These are phyloP conservation scores for Xylona heveae DNA, from an alignment of 495 filamentous ascomycete genomes.

Conservation along the genomic window DNA sequence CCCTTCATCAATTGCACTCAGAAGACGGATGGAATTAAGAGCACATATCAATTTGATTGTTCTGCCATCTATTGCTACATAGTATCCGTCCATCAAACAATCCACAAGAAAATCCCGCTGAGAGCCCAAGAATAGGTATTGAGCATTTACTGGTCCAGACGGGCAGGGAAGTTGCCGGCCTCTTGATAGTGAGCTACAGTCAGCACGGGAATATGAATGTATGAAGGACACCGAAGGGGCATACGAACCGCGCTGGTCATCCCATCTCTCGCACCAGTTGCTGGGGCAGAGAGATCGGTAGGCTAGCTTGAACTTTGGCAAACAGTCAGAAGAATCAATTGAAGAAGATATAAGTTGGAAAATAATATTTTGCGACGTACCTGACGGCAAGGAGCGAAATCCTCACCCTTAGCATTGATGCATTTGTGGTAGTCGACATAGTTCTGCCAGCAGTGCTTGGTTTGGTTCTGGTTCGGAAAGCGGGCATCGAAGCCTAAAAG, in stretches of 20 bases:
- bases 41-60: too few relatives aligned
- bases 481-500: conserved; percentile 95
- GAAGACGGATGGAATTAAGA: too few relatives aligned
- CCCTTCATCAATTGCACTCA: too few relatives aligned
- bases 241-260: conserved; percentile 79
- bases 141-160: conserved; percentile 38
- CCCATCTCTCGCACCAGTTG: conserved; percentile 88
- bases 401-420: conserved; percentile 93
- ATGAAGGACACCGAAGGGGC: conserved; percentile 5
- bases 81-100: too few relatives aligned
- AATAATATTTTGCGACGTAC: too few relatives aligned
- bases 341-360: too few relatives aligned
- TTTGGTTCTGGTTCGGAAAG: conserved; percentile 97
- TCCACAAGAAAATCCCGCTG: too few relatives aligned
- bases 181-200: conserved; percentile 25
- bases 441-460: conserved; percentile 93
- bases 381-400: conserved; percentile 94
- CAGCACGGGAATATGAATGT: conserved; percentile 6
- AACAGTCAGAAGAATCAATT: conserved; percentile 1
- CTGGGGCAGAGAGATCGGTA: conserved; percentile 95
- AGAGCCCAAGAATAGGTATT: too few relatives aligned
- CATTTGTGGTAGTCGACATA: conserved; percentile 99
- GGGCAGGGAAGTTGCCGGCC: conserved; percentile 74
- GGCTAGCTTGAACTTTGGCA: conserved; percentile 66
- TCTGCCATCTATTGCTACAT: too few relatives aligned